Base-by-base conservation (phyloP, 2,329 filamentous ascomycete species). In the Sphaerulina musiva region DNA sequence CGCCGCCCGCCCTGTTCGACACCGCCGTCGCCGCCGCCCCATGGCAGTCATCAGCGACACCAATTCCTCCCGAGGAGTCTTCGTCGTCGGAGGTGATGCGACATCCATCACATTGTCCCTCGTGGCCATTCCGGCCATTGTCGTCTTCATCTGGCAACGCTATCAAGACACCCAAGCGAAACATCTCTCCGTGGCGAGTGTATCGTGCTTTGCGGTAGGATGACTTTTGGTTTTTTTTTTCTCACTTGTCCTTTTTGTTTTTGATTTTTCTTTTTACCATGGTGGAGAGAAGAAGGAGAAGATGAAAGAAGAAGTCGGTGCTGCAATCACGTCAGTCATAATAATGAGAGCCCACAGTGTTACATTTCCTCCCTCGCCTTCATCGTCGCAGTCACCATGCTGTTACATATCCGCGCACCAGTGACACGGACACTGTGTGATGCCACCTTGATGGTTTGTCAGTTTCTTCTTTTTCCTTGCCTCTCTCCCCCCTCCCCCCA, bases 31-130 rank as follows among this genome's bases (percentile, higher is more conserved):
- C 20, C 20, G 20, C 20, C 20, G 3, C 20, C 20, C 20, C 20
- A 56, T 59, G 57, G 51, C 47, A 6, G 23, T 59, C 31, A 46
- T 59, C 14, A 53, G 53, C 40, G 54, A 59, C 11, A 12, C 46
- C 20, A 54, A 41, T 23, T 32, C 41, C 23, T 43, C 54, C 29
- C 53, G 46, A 46, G 36, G 10, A 10, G 32, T 41, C 36, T 57
- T 57, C 36, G 36, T 55, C 12, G 36, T 57, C 9, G 34, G 47
- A 17, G 57, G 54, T 9, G 54, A 56, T 38, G 38, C 56, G 12
- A 36, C 48, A 5, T 58, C 55, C 2, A 10, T 59, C 6, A 29
- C 56, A 23, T n/a, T 54, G 6, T 55, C 58, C n/a, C 53, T 57
- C 3, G 29, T 55, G 4, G 41, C 55, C 6, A 45, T 59, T 12